Base-by-base conservation (phyloP, 805 yeast genomes). In the Candida oleophila region DNA sequence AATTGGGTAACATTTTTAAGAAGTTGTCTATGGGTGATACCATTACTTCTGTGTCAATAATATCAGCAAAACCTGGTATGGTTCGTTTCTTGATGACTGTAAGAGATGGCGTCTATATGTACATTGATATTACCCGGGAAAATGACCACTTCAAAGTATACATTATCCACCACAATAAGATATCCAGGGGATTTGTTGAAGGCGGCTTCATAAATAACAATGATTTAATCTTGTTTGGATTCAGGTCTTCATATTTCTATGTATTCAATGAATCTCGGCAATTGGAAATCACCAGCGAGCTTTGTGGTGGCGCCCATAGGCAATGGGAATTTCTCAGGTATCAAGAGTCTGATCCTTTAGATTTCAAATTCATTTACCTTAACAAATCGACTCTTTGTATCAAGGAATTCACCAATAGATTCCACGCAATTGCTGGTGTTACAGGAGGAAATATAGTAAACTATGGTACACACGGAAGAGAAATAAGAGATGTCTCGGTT, bases 291-390 rank as follows among this genome's bases (percentile, higher is more conserved):
- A 70, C 79, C 41, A 78, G 82, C 47, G 89, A 83, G 50, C 64
- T 75, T 12, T 94, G 98, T 64, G 98, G 98, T 22, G 98, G 98
- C 2, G 80, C 94, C 2, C 97, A 91, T 61, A 75, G 98, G 49
- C 78, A 81, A 49, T 94, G 97, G 97, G 74, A 76, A 30, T 66
- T 87, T 21, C 57, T 65, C 44, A 43, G 35, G 14, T 36, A 36
- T 12, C 7, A 9, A 14, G 37, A 34, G 14, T 15, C 9, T 19
- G 33, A 15, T 9, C 22, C 42, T 28, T 34, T 57, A 9, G 57
- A 61, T 11, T 76, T 63, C 52, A 69, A 75, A 40, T 79, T 89
- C 51, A 68, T 74, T 19, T 87, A 80, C 59, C 80, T 87, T 11
- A 81, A 82, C 60, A 69, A 70, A 21, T 73, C 85, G 3, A 63